Base-by-base conservation (phyloP, 495 filamentous ascomycete genomes). In the Neurospora sublineolata region DNA sequence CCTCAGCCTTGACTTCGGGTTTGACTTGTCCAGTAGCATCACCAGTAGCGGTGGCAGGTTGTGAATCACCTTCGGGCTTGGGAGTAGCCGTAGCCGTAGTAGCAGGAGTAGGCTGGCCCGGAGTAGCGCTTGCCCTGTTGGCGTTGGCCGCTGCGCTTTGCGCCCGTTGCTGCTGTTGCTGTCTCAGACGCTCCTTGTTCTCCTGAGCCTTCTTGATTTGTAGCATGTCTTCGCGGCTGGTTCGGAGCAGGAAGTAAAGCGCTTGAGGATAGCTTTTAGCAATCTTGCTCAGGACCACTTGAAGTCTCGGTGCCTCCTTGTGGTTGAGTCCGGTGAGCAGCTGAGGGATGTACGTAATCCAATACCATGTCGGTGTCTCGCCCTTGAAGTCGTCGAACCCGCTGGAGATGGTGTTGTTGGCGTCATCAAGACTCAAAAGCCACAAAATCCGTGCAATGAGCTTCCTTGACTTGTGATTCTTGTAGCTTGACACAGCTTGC, bases 291-390 rank as follows among this genome's bases (percentile, higher is more conserved):
- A 99, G 84, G 40, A 99, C 90, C 64, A 82, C 85, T 71, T 94
- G 89, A 72, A 93, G 90, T 67, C 96, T 88, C n/a, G 88, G 87
- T 18, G 93, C 94, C 81, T 99, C 96, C 71, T 92, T 93, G 74
- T 97, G 90, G 11, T 90, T 92, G 72, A 98, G 84, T 69, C 93
- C 94, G 46, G 91, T 92, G 37, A 99, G 86, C 52, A 99, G 87
- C 78, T 99, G 96, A 30, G 96, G 96, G 74, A 99, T 97, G 79
- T 94, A 99, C 0, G 95, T 97, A 71, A 97, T 97, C 96, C 96
- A 99, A 80, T 97, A 98, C 96, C 96, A 99, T 20, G 95, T 91
- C 1, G 93, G 94, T 8, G 91, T 93, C 44, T 99, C 96, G 58
- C 94, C 96, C 83, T 97, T 97, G 83, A 92, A 98, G 72, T 92